phyloP scores from a whole-genome alignment of 768 basidiomycete species.

The Auricularia sp. region DNA sequence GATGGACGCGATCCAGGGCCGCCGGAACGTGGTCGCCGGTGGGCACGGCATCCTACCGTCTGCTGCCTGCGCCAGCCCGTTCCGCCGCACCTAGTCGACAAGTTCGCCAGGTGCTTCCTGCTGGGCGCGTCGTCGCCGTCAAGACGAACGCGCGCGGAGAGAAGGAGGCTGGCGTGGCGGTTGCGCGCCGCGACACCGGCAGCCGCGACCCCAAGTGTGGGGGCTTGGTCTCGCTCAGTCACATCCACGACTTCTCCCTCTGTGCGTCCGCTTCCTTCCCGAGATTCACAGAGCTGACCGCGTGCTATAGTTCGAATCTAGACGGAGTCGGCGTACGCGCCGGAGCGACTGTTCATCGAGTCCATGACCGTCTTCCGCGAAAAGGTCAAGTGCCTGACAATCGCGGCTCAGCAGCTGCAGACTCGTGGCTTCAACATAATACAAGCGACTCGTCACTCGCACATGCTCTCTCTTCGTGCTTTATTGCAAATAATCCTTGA shows the following conservation, averaged over 20 bases:
- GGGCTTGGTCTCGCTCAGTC: slow-evolving; percentile 68
- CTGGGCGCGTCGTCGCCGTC: slow-evolving; percentile 61
- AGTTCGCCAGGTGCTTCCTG: slow-evolving; percentile 84
- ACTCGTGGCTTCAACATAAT: too few species aligned
- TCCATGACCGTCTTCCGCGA: slow-evolving; percentile 71
- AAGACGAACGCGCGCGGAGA: slow-evolving; percentile 51
- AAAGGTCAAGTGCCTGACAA: slow-evolving; percentile 56
- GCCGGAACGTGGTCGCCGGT: slow-evolving; percentile 89
- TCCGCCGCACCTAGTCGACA: slow-evolving; percentile 62
- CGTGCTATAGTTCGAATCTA: slow-evolving; percentile 65
- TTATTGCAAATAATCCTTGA: too few species aligned
- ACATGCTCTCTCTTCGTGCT: too few species aligned
- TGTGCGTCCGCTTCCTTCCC: slow-evolving; percentile 42
- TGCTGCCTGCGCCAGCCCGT: slow-evolving; percentile 76
- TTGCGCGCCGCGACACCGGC: slow-evolving; percentile 71
- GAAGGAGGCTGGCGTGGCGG: slow-evolving; percentile 45
- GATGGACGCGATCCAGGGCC: slow-evolving; percentile 83
- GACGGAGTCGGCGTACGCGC: slow-evolving; percentile 80
- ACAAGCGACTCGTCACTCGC: too few species aligned
- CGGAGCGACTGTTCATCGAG: slow-evolving; percentile 74
- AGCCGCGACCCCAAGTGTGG: slow-evolving; percentile 86
- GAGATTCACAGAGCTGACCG: too few species aligned
- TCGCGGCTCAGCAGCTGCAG: slow-evolving; percentile 50
- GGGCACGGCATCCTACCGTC: slow-evolving; percentile 90
- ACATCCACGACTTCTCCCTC: slow-evolving; percentile 86